Conservation (phyloP, 75 land plant genomes). For the Cunninghamia lanceolata region DNA sequence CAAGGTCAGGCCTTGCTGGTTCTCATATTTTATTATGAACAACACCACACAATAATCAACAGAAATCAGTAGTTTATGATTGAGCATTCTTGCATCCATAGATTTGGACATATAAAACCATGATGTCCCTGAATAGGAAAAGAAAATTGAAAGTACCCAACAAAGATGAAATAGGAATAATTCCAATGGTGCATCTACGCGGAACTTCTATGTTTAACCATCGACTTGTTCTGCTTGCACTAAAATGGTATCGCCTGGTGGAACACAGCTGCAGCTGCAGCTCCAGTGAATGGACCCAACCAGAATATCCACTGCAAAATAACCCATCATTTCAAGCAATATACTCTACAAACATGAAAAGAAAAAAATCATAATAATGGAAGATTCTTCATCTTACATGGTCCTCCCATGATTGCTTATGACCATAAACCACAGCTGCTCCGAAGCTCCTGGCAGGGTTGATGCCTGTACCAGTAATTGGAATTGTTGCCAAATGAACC, state of each 20-base stretch:
- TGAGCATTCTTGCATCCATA: no score
- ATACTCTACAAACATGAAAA: background rate
- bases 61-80: no score
- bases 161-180: no score
- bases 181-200: no score
- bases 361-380: background rate
- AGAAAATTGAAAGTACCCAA: no score
- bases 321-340: background rate
- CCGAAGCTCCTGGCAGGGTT: conserved; percentile 42
- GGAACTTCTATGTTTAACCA: no score
- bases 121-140: no score
- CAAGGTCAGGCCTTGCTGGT: no score
- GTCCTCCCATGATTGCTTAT: conserved; percentile 29
- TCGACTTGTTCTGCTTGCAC: no score
- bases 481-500: conserved; percentile 49
- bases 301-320: conserved; percentile 70
- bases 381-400: conserved; percentile 27
- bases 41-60: no score
- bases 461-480: conserved; percentile 29
- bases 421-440: conserved; percentile 38
- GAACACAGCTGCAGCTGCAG: conserved; percentile 63
- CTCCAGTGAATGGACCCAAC: conserved; percentile 76
- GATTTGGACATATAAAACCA: no score
- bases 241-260: conserved; percentile 18
- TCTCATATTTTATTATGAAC: no score